Percentiles rank a stretch among this genome's conserved stretches.
Conservation (phyloP, 2,329 filamentous ascomycete genomes). For the Colletotrichum sp. region DNA sequence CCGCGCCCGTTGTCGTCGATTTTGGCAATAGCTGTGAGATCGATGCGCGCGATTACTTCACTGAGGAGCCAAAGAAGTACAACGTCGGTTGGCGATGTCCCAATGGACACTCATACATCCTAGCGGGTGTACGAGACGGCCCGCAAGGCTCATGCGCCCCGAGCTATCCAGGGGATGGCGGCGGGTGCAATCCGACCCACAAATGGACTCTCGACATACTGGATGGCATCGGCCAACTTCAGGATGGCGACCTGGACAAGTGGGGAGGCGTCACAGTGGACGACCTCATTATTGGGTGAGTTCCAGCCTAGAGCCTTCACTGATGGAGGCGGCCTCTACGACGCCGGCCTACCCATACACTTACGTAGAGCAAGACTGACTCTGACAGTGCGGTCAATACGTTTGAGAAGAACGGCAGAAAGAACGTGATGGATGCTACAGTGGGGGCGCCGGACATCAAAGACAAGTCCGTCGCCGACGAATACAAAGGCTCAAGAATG, state of each 20-base stretch:
- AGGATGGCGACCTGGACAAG: neutral
- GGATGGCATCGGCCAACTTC: neutral
- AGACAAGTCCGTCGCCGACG: neutral
- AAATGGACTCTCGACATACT: neutral
- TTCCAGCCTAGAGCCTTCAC: rapidly evolving
- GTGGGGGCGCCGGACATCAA: neutral
- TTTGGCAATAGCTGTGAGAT: constrained; percentile 4
- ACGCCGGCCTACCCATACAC: neutral
- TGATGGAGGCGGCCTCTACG: neutral
- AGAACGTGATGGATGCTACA: neutral
- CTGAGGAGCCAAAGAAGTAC: neutral
- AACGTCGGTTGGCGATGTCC: neutral
- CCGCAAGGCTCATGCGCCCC: neutral
- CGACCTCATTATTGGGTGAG: neutral
- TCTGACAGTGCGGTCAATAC: neutral
- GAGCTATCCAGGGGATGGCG: neutral
- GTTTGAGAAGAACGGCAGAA: neutral
- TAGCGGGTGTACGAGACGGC: neutral
- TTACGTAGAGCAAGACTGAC: neutral
- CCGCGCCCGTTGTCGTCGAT: constrained; percentile 6
- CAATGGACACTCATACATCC: neutral
- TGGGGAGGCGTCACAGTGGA: neutral
- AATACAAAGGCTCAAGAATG: neutral
- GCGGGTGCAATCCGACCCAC: neutral
- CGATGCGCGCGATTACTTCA: neutral